A percentile compares a stretch with the other conserved stretches of the same genome.
phyloP scores from a whole-genome alignment of 306 rosid genomes.

The Castanea crenata region DNA sequence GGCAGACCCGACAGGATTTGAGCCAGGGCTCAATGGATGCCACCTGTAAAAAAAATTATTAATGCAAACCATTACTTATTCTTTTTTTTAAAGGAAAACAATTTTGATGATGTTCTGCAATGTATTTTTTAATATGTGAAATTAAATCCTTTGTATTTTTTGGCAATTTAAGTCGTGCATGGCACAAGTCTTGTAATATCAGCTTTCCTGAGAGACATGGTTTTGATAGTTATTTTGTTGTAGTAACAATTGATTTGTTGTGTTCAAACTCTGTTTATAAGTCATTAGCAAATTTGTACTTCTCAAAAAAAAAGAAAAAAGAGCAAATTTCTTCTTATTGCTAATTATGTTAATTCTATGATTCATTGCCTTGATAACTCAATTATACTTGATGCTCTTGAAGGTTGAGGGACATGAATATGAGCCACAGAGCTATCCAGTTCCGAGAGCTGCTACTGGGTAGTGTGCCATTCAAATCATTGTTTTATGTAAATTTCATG shows the following conservation, averaged over 20 bases:
- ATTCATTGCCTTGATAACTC: background rate
- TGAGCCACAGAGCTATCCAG: slow-evolving; percentile 12
- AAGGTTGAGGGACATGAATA: slow-evolving; percentile 29
- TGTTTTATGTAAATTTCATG: background rate
- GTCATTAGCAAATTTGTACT: background rate
- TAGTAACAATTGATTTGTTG: background rate
- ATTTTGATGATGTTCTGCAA: too few relatives aligned
- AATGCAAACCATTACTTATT: too few relatives aligned
- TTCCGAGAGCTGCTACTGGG: slow-evolving; percentile 18
- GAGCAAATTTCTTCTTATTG: background rate
- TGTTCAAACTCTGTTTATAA: background rate
- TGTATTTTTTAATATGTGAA: too few relatives aligned
- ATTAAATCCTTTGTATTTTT: too few relatives aligned
- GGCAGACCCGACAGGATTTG: too few relatives aligned
- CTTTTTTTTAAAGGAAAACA: too few relatives aligned
- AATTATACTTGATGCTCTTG: slow-evolving; percentile 2
- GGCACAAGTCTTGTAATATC: background rate
- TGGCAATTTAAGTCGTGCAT: too few relatives aligned
- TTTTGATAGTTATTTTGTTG: background rate
- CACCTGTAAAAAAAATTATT: too few relatives aligned
- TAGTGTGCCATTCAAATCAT: slow-evolving; percentile 3
- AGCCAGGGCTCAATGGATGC: too few relatives aligned
- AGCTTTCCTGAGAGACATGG: background rate
- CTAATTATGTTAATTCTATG: background rate
- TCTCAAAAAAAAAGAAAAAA: too few relatives aligned